Percentiles rank a stretch among this genome's conserved stretches.
phyloP scores from a whole-genome alignment of 2,329 filamentous ascomycete genomes.

The Penicillium glabrum region DNA sequence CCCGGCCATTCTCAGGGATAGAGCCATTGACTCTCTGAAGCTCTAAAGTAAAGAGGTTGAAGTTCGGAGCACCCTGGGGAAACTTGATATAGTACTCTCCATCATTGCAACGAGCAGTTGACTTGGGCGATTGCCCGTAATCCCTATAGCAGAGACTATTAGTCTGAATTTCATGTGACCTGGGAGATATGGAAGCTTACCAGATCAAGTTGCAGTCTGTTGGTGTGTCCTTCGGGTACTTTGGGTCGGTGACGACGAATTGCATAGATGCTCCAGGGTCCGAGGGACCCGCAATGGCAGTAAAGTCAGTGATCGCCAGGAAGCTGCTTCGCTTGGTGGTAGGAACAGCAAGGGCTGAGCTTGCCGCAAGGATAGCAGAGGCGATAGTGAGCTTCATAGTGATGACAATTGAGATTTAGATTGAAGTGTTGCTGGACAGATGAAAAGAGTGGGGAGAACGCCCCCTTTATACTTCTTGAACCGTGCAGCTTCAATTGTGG shows the following conservation, averaged over 20 bases:
- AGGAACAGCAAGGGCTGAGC: constrained; percentile 15
- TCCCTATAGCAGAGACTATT: constrained; percentile 7
- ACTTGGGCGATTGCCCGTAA: constrained; percentile 13
- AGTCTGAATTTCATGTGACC: neutral
- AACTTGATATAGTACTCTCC: constrained; percentile 26
- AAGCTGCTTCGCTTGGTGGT: constrained; percentile 3
- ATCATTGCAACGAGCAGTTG: constrained; percentile 24
- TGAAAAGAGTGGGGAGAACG: neutral
- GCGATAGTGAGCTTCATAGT: constrained; percentile 17
- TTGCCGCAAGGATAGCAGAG: constrained; percentile 14
- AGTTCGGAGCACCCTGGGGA: constrained; percentile 16
- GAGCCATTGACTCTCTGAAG: constrained; percentile 21
- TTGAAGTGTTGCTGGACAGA: neutral
- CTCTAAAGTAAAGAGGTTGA: constrained; percentile 21
- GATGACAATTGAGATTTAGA: neutral
- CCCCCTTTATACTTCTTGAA: neutral
- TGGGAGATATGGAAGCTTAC: constrained; percentile 5
- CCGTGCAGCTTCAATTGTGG: neutral
- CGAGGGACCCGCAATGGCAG: neutral
- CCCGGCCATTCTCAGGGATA: constrained; percentile 18
- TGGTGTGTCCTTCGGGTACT: constrained; percentile 25
- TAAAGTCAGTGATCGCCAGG: constrained; percentile 17
- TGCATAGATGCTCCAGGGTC: constrained; percentile 14
- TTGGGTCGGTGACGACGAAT: constrained; percentile 22
- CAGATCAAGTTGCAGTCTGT: constrained; percentile 26